Base-by-base conservation (phyloP, 2,329 filamentous ascomycete species). In the Didymella pinodella region DNA sequence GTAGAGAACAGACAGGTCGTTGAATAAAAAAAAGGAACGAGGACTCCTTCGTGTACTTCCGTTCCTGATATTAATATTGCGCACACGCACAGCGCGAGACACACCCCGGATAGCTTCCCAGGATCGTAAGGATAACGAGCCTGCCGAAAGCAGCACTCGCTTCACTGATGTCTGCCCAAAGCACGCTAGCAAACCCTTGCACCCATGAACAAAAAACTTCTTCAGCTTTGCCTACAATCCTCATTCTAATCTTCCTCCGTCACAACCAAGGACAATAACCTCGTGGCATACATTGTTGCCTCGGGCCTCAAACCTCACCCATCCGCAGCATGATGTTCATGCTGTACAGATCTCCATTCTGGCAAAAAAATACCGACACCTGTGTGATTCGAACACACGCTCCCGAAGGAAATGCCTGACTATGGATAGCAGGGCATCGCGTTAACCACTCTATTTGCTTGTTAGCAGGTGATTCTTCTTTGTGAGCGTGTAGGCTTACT, bases 311-410 rank as follows among this genome's bases (percentile, higher is more conserved):
- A 3, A 22, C 20, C 10, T 41, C 11, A 18, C 4, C 4, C 20
- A 25, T 16, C 20, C n/a, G 16, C 3, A 36, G 16, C 16, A 8
- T 2, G 8, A n/a, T 2, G 32, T n/a, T 7, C 32, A 36, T 2
- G 7, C 6, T 12, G 12, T 38, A 2, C n/a, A 11, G 12, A 3
- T 8, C 29, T 8, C 18, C 7, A 3, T 43, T 2, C 2, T 1
- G 5, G 55, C 49, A 54, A 59, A 59, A 59, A 59, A 18, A 59
- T 48, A 59, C 44, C 66, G 66, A 68, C 66, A 67, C 66, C 66
- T 68, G 66, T 65, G 66, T 65, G 66, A 68, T 68, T 68, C 66
- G 66, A 68, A 68, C 66, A 65, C 66, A 65, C 66, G 66, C 66
- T 68, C 66, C 66, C 66, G 66, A 68, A 68, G 66, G 66, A 68